phyloP scores from a whole-genome alignment of 1,284 basidiomycete genomes.

The Ustilago trichophora region DNA sequence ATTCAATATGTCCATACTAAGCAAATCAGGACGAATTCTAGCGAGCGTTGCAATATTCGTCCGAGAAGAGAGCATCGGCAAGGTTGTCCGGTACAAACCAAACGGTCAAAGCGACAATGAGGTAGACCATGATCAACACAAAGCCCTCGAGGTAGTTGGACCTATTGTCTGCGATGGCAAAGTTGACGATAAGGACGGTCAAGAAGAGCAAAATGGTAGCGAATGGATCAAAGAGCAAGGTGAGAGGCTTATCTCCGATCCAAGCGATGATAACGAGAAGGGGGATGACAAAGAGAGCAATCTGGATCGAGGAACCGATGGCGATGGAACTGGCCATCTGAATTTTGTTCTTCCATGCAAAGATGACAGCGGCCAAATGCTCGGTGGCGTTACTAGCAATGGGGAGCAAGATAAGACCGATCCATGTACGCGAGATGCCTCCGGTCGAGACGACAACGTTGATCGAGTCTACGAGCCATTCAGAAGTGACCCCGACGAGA shows the following conservation, averaged over 20 bases:
- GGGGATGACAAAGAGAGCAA: conserved; percentile 58
- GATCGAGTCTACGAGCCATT: conserved; percentile 59
- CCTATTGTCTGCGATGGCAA: conserved; percentile 53
- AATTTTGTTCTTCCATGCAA: conserved; percentile 59
- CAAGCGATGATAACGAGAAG: conserved; percentile 58
- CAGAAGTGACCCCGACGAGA: conserved; percentile 58
- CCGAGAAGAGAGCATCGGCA: conserved; percentile 37
- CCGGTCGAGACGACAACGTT: conserved; percentile 45
- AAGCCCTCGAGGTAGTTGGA: conserved; percentile 58
- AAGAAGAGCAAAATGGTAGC: conserved; percentile 58
- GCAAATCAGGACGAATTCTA: not conserved
- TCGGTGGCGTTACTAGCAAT: conserved; percentile 58
- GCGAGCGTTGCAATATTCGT: conserved; percentile 20
- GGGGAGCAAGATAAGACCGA: conserved; percentile 55
- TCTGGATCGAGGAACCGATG: conserved; percentile 60
- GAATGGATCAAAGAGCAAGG: conserved; percentile 57
- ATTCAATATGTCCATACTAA: too few relatives aligned
- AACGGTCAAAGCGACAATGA: conserved; percentile 49
- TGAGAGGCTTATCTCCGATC: conserved; percentile 55
- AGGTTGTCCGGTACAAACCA: conserved; percentile 50
- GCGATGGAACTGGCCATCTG: conserved; percentile 56
- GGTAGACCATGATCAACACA: conserved; percentile 55
- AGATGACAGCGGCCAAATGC: conserved; percentile 56
- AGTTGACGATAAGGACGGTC: conserved; percentile 54
- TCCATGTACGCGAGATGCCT: conserved; percentile 49